Evolutionary conservation across 1,139 yeast species (phyloP).

Genomic region (Lodderomyces oxycetoniae): DNA sequence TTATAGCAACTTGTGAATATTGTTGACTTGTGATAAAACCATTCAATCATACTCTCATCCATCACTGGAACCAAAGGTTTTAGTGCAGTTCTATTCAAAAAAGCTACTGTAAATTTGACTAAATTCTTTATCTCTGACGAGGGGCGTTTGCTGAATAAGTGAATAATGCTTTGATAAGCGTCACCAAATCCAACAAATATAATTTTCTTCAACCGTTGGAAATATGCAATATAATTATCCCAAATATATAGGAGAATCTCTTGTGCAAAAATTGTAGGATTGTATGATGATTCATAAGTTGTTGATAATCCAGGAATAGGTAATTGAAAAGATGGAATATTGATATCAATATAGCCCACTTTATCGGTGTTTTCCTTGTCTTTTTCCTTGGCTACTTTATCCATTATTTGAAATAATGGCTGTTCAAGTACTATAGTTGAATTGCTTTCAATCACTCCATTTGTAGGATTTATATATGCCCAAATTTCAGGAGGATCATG

Average conservation of each 20-base stretch:
- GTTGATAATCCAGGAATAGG: conserved; percentile 26
- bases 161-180: conserved; percentile 81
- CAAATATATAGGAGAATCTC: conserved; percentile 75
- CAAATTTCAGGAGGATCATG: conserved; percentile 94
- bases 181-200: conserved; percentile 89
- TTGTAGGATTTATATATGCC: conserved; percentile 79
- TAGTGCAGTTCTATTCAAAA: conserved; percentile 59
- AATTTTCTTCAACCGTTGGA: conserved; percentile 59
- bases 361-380: conserved; percentile 52
- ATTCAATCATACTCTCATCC: conserved; percentile 84
- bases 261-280: conserved; percentile 65
- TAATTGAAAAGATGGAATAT: conserved; percentile 54
- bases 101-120: conserved; percentile 71
- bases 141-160: conserved; percentile 77
- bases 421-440: conserved; percentile 59
- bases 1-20: conserved; percentile 73
- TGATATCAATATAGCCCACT: conserved; percentile 80
- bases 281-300: conserved; percentile 36
- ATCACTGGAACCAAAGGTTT: conserved; percentile 79
- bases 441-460: conserved; percentile 72
- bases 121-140: conserved; percentile 50
- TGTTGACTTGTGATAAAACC: conserved; percentile 86
- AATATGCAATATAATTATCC: conserved; percentile 85
- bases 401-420: conserved; percentile 37
- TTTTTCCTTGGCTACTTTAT: conserved; percentile 25